These are phyloP conservation scores for Paramecium primaurelia DNA, from an alignment of 73 alveolate species.

Conservation along the genomic window DNA sequence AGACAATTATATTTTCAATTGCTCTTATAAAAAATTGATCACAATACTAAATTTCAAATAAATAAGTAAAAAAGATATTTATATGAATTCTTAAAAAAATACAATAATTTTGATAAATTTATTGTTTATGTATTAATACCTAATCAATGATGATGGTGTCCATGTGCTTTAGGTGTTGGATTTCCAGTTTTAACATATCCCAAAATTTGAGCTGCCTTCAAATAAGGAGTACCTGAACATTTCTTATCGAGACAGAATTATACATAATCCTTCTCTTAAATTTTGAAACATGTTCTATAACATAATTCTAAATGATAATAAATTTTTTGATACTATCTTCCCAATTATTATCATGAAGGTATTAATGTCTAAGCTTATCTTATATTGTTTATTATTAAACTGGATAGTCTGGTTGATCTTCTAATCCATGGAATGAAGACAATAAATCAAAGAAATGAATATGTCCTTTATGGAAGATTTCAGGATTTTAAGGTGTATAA, in stretches of 20 bases:
- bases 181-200: conserved; percentile 50
- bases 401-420: conserved; percentile 40
- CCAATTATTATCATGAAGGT: conserved; percentile 47
- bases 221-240: conserved; percentile 42
- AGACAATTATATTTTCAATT: background rate
- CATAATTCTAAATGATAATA: conserved; percentile 56
- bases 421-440: conserved; percentile 44
- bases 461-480: conserved; percentile 55
- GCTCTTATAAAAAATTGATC: background rate
- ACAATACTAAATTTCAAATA: background rate
- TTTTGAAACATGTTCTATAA: conserved; percentile 61
- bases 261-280: conserved; percentile 49
- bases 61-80: background rate
- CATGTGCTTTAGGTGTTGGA: background rate
- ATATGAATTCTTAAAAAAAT: background rate
- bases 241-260: conserved; percentile 58
- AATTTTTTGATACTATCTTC: conserved; percentile 20
- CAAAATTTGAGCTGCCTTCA: conserved; percentile 42
- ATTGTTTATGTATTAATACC: background rate
- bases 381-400: background rate
- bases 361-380: conserved; percentile 57
- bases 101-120: background rate
- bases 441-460: conserved; percentile 60
- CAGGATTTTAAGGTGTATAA: conserved; percentile 3
- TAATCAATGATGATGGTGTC: conserved; percentile 39